Base-by-base conservation (phyloP, 495 filamentous ascomycete genomes). In the Endocarpon pusillum region DNA sequence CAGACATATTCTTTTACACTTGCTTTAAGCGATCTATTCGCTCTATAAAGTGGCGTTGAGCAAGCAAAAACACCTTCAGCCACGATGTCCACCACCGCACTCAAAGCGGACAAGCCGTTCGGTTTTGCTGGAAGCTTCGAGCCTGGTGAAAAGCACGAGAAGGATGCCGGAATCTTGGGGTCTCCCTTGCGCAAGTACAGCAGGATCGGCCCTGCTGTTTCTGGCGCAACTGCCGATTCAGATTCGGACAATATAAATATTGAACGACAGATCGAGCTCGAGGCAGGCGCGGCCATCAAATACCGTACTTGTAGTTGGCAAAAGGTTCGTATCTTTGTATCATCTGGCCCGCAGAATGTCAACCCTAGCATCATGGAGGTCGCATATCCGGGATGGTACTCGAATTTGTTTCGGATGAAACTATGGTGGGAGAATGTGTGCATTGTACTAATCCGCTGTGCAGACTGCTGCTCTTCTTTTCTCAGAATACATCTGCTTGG, bases 231-330 rank as follows among this genome's bases (percentile, higher is more conserved):
- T 14, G 22, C 34, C 2, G 24, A 32, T 22, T 55, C 53, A 3
- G 51, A 51, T 21, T 54, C 54, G 0, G 57, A 55, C n/a, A 43
- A 40, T 1, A 54, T 57, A 12, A 59, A 50, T 25, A 45, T 89
- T 11, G 72, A 70, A 27, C 74, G 75, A 56, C 83, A 91, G 55
- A 67, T 82, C 38, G 80, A 77, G 32, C 42, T 80, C 42, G 83
- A 92, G 49, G 67, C 73, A n/a, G 70, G 64, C 23, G 73, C 76
- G 55, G 69, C 73, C 12, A 87, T 92, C 59, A 74, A 86, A 54
- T 92, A 92, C 48, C 64, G 81, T 18, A 92, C 81, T 22, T 92
- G 83, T 59, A 83, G 74, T 42, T 92, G 83, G 83, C 75, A 74
- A 47, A 91, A 91, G 70, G 80, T 81, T 42, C 39, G 60, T n/a